Evolutionary conservation across 2,329 filamentous ascomycete species (phyloP), one percentile per base, ranked within the genome.

Genomic region (Paradendryphiella salina): DNA sequence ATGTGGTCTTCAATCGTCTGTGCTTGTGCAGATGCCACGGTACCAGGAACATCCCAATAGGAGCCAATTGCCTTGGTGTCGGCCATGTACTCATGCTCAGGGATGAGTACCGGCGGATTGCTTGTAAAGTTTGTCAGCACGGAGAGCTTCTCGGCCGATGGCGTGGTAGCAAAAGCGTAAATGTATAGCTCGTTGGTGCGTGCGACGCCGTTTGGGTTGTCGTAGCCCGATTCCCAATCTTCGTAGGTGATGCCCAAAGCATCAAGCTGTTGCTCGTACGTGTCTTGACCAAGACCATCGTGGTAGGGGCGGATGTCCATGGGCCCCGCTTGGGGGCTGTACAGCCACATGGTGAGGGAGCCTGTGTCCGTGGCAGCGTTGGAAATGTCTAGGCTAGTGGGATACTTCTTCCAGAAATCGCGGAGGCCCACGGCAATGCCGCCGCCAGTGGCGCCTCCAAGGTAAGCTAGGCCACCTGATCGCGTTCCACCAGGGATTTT

Each of bases 341-440:
- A 85, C 0, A 86, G 65, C 83, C 83, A 86, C 0, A 84, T 51
- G 0, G 82, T 86, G 9, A 86, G 72, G 4, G 76, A 72, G 0
- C 82, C 82, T 1, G 67, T 62, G 37, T 83, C 78, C 0, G 74
- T 73, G 0, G 75, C 76, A 0, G 82, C 79, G 42, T 81, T 76
- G 0, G 75, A 69, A 9, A 86, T 76, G 37, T 85, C 83, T 4
- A 86, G 67, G 3, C 80, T 77, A 0, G 81, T 82, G 0, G 84
- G 84, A 55, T 83, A 85, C 13, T 80, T 76, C 71, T 86, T 82
- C 84, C 84, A 86, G 64, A 86, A 86, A 59, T 85, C 78, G 2
- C 80, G 77, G 38, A 84, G 74, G 0, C 81, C 82, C 4, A 86
- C 65, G 1, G 80, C 83, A 1, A 86, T 73, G 10, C 84, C 84